Conservation (phyloP, 2,329 filamentous ascomycete genomes). For the Rhynchosporium secalis region DNA sequence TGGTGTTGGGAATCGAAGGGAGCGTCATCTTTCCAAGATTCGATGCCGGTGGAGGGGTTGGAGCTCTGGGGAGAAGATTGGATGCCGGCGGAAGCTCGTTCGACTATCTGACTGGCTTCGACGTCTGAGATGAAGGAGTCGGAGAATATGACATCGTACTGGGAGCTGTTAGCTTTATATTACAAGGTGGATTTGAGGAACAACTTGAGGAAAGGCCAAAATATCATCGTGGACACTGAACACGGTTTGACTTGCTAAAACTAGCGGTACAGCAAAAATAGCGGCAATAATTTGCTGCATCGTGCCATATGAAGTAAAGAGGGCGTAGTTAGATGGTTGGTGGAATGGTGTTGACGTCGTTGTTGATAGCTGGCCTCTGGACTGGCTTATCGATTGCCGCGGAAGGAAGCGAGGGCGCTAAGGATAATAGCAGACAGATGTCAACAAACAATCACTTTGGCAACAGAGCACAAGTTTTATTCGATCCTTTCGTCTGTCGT, state of each 20-base stretch:
- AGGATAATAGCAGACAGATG: background rate
- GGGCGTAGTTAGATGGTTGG: background rate
- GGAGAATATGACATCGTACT: slow-evolving; percentile 67
- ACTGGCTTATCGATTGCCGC: slow-evolving; percentile 5
- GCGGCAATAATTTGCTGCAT: slow-evolving; percentile 37
- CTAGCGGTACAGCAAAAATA: slow-evolving; percentile 39
- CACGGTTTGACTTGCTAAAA: slow-evolving; percentile 53
- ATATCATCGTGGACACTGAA: slow-evolving; percentile 75
- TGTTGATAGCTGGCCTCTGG: background rate
- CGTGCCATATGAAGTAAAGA: slow-evolving; percentile 34
- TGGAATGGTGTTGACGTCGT: background rate
- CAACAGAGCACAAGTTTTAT: background rate
- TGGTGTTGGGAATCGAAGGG: slow-evolving; percentile 33
- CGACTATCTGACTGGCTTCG: slow-evolving; percentile 53
- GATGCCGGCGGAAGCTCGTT: slow-evolving; percentile 33
- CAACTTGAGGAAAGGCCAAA: slow-evolving; percentile 69
- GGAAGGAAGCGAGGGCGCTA: background rate
- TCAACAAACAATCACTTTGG: background rate
- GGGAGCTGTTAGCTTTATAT: slow-evolving; percentile 29
- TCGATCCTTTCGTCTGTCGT: background rate
- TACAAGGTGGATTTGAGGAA: slow-evolving; percentile 18
- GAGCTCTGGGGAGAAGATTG: slow-evolving; percentile 28
- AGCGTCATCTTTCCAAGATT: slow-evolving; percentile 23
- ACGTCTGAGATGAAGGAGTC: slow-evolving; percentile 59
- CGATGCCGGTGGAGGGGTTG: slow-evolving; percentile 30